phyloP scores from a whole-genome alignment of 768 basidiomycete genomes.

The Psilocybe sp. region DNA sequence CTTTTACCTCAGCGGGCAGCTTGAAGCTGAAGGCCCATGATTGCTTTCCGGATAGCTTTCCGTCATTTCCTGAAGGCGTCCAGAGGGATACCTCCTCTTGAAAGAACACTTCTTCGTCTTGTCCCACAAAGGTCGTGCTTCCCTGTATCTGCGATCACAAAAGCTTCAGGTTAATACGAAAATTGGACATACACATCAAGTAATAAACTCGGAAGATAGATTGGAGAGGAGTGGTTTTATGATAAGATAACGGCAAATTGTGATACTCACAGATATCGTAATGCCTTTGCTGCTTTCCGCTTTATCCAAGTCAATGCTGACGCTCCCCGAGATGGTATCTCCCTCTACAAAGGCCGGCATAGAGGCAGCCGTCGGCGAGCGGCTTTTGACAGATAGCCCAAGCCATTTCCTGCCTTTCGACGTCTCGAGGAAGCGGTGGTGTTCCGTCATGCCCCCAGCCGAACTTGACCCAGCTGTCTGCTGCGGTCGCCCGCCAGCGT shows the following conservation, averaged over 20 bases:
- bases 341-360: constrained; percentile 46
- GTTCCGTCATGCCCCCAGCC: constrained; percentile 18
- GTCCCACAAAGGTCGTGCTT: constrained; percentile 51
- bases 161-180: neutral
- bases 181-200: neutral
- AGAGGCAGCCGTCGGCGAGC: constrained; percentile 33
- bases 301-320: constrained; percentile 49
- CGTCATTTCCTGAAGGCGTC: constrained; percentile 25
- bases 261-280: constrained; percentile 38
- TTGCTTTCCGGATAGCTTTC: constrained; percentile 42
- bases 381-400: constrained; percentile 44
- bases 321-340: constrained; percentile 47
- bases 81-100: constrained; percentile 40
- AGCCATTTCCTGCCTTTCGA: constrained; percentile 47
- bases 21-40: constrained; percentile 47
- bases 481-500: neutral
- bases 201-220: neutral
- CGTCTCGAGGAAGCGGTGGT: constrained; percentile 40
- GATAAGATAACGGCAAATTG: too few relatives aligned
- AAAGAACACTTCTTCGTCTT: constrained; percentile 50
- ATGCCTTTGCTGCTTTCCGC: constrained; percentile 48
- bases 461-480: constrained; percentile 1
- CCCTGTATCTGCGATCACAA: constrained; percentile 34
- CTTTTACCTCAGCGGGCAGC: constrained; percentile 40
- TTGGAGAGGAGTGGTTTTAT: too few relatives aligned